Base-by-base conservation (phyloP, 208 protist species). In the Trypanosoma boissoni region DNA sequence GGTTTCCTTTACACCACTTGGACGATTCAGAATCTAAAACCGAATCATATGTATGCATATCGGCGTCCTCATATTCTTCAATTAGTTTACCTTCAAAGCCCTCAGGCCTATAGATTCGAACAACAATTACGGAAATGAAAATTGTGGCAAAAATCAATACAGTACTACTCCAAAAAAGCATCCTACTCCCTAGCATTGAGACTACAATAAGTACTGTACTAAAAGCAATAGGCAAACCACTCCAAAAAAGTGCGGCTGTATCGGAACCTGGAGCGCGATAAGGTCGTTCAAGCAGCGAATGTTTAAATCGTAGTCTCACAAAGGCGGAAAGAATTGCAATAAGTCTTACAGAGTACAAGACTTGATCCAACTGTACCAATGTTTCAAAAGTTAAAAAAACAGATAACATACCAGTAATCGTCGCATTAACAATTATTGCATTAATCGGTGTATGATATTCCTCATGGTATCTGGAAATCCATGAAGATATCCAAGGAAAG, bases 1-100 rank as follows among this genome's bases (percentile, higher is more conserved):
- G 70, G 58, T 92, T 81, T 24, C 62, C 72, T 37, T 75, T 72
- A 39, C 82, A 76, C 86, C 86, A 88, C 45, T 92, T 77, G 10
- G 64, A 44, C 4, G 77, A 88, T 68, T 90, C 86, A 54, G 76
- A 76, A 21, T 79, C 73, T 1, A 92, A 66, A 68, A 90, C 74
- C n/a, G 80, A 74, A n/a, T 78, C 87, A 57, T 91, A 94, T 1
- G 83, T 87, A 28, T 86, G 74, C 58, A 83, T 80, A 46, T 91
- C 87, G 12, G 83, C 80, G 58, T 94, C 87, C 36, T 88, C 87
- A 60, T 88, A 88, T 58, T 86, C 76, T 65, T 94, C 83, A n/a
- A 94, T 83, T 1, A 94, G 68, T 44, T 72, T 65, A 18, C 87
- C 87, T 39, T 91, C 87, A 52, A 94, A 94, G 12, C 87, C 87